Evolutionary conservation across 179 eudicot genomes (phyloP), one percentile per base, ranked within the genome.

Genomic region (Pouteria campechiana): DNA sequence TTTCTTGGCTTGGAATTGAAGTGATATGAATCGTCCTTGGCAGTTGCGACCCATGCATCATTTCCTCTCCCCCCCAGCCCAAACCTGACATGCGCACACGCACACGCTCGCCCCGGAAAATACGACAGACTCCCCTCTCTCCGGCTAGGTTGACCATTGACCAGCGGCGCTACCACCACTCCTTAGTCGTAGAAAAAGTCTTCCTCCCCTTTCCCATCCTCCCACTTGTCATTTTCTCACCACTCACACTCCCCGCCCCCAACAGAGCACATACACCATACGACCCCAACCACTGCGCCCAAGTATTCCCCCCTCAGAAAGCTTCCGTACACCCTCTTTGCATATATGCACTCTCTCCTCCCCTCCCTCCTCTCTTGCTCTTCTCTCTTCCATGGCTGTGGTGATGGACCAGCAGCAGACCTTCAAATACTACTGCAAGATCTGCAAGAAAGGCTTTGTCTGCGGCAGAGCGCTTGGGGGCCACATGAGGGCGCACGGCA

Each of bases 391-490:
- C 22, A 83, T 83, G 92, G 90, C 81, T 32, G 64, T 81, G 24
- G 44, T 62, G 28, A 65, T 45, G 10, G 89, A 84, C 25, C 78
- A 72, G 28, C 79, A 72, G 55, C 52, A 73, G 22, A 71, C 52
- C 32, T 89, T 66, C 41, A 89, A 81, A 53, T 74, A 89, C 22
- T 78, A 81, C 70, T 89, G 97, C 56, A 69, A 77, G 37, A 67
- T 81, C 7, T 89, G 97, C 54, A 79, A 70, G 58, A 89, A 78
- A 43, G 95, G 97, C 2, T 89, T 89, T 38, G 46, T 76, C 68
- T 89, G 97, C 19, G 97, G 97, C 20, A 58, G 93, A 50, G 95
- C 97, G 31, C 69, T 89, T 11, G 97, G 97, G 31, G 97, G 97
- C 9, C 95, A 81, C 52, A 89, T 89, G 95, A 65, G 97, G 38